Evolutionary conservation across 257 asterid species (phyloP).

Genomic region (Voacanga thouarsii): DNA sequence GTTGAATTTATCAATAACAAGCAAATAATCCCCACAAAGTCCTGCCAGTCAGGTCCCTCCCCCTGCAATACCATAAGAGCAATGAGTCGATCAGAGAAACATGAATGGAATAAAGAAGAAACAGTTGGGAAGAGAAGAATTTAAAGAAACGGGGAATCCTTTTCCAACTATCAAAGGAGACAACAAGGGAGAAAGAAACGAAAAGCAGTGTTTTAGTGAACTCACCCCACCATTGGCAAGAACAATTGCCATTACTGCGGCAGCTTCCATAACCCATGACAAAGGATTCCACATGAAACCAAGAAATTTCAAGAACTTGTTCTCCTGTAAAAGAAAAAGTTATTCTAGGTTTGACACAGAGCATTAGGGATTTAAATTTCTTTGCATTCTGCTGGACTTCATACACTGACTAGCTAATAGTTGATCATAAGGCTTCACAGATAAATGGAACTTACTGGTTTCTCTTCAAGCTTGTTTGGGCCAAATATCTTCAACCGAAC

Average conservation of each 20-base stretch:
- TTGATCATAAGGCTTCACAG: background rate
- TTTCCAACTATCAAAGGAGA: background rate
- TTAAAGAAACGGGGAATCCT: background rate
- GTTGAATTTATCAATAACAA: constrained; percentile 26
- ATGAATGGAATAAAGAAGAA: background rate
- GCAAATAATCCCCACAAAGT: constrained; percentile 25
- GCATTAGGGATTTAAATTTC: background rate
- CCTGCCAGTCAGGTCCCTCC: constrained; percentile 31
- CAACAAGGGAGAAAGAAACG: background rate
- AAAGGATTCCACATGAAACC: constrained; percentile 35
- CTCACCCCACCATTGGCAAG: constrained; percentile 32
- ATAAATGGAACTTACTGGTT: constrained; percentile 18
- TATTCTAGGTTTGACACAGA: background rate
- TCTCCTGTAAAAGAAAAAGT: constrained; percentile 12
- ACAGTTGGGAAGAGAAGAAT: background rate
- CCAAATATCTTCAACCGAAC: constrained; percentile 23
- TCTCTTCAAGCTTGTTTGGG: constrained; percentile 34
- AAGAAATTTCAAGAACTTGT: constrained; percentile 29
- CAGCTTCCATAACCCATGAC: constrained; percentile 35
- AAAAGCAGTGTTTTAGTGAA: constrained; percentile 8
- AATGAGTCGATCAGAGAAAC: background rate
- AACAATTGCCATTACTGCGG: constrained; percentile 23
- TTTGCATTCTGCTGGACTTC: background rate
- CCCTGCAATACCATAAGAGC: constrained; percentile 17
- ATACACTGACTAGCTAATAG: background rate